phyloP scores from a whole-genome alignment of 192 early-diverging fungal species.

The Dissophora ornata region DNA sequence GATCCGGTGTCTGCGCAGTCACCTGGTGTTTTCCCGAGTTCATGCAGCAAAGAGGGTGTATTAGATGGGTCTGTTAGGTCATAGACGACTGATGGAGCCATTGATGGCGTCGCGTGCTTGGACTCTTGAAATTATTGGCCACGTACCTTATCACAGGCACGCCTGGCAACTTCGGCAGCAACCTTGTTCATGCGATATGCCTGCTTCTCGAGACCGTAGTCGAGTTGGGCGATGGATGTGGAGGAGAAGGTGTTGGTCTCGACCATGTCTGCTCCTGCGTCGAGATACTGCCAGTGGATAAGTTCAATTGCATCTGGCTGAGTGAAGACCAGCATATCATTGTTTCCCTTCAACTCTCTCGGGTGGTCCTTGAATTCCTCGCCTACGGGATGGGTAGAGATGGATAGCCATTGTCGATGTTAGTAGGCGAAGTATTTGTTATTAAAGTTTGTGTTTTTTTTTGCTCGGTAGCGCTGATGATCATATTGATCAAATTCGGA shows the following conservation, averaged over 20 bases:
- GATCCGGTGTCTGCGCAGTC: constrained; percentile 76
- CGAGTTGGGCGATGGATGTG: constrained; percentile 92
- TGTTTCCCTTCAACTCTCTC: constrained; percentile 95
- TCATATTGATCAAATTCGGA: too few species aligned
- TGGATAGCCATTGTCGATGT: too few species aligned
- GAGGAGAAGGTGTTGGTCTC: constrained; percentile 98
- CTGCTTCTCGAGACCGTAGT: constrained; percentile 86
- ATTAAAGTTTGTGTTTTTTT: too few species aligned
- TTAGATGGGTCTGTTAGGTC: too few species aligned
- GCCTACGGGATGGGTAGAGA: too few species aligned
- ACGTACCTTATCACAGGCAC: constrained; percentile 82
- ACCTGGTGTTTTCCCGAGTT: constrained; percentile 38
- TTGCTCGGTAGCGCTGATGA: too few species aligned
- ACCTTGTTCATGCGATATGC: constrained; percentile 96
- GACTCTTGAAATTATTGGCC: too few species aligned
- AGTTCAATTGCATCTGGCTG: constrained; percentile 88
- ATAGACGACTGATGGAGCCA: too few species aligned
- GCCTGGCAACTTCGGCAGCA: constrained; percentile 85
- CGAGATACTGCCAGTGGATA: constrained; percentile 92
- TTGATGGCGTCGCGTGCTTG: too few species aligned
- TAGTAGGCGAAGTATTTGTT: neutral
- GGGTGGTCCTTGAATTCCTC: constrained; percentile 85
- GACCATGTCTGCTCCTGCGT: constrained; percentile 92
- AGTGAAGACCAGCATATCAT: constrained; percentile 93
- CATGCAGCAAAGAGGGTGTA: neutral